phyloP scores from a whole-genome alignment of 805 yeast genomes.

The Scheffersomyces amazonensis region DNA sequence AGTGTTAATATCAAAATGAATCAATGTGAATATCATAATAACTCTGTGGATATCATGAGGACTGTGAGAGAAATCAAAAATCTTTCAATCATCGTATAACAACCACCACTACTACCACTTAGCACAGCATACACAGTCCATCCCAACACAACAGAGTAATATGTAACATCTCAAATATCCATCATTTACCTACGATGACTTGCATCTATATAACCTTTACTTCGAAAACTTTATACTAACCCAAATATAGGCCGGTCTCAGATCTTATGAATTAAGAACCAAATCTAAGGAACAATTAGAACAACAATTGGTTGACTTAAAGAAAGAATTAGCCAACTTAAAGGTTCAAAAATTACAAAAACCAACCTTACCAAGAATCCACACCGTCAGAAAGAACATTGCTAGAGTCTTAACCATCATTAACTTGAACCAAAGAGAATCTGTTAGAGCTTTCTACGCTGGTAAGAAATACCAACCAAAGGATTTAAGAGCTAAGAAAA shows the following conservation, averaged over 20 bases:
- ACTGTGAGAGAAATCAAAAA: no score
- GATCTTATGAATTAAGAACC: constrained; percentile 94
- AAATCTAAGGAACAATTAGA: constrained; percentile 96
- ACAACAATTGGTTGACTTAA: constrained; percentile 89
- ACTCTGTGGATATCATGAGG: no score
- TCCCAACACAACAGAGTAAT: no score
- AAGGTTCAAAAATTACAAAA: constrained; percentile 93
- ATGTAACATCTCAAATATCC: neutral
- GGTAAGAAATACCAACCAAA: constrained; percentile 96
- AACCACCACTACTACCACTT: no score
- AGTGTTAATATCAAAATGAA: no score
- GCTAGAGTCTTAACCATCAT: constrained; percentile 97
- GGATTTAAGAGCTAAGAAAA: constrained; percentile 99
- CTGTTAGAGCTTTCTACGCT: constrained; percentile 91
- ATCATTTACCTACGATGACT: neutral
- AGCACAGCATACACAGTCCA: no score
- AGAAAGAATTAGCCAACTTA: constrained; percentile 93
- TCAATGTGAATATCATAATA: no score
- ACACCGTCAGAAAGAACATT: constrained; percentile 96
- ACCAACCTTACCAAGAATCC: constrained; percentile 93
- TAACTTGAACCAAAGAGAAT: constrained; percentile 94
- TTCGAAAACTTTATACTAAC: no score
- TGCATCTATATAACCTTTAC: no score
- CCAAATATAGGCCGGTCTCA: constrained; percentile 80
- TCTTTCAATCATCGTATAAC: no score